Conservation (phyloP, 257 asterid genomes). For the Dorcoceras hygrometricum region DNA sequence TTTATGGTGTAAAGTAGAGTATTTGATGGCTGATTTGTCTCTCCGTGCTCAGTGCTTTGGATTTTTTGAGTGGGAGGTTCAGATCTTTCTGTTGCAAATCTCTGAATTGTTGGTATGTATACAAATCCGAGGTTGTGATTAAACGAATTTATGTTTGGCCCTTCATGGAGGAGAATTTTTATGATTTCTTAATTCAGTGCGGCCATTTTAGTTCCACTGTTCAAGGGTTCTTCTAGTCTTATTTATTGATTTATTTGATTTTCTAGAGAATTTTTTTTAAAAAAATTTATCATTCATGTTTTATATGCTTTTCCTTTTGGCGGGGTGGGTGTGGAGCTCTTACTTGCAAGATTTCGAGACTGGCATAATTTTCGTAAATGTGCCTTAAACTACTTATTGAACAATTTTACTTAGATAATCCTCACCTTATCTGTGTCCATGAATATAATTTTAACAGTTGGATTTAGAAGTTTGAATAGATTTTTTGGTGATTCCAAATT, state of each 20-base stretch:
- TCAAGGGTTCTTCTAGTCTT: not conserved
- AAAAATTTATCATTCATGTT: too few relatives aligned
- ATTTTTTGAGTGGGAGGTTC: conserved; percentile 13
- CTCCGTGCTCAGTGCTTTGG: conserved; percentile 18
- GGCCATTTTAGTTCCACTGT: not conserved
- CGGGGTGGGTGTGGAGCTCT: too few relatives aligned
- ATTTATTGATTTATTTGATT: too few relatives aligned
- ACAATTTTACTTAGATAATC: too few relatives aligned
- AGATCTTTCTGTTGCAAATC: conserved; percentile 1
- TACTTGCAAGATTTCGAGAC: not conserved
- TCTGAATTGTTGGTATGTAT: conserved; percentile 13
- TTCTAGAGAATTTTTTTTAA: too few relatives aligned
- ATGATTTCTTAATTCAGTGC: not conserved
- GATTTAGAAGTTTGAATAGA: too few relatives aligned
- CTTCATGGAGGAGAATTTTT: not conserved
- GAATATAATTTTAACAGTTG: too few relatives aligned
- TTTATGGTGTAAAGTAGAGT: not conserved
- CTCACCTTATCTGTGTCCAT: too few relatives aligned
- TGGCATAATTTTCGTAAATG: not conserved
- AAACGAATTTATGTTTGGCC: conserved; percentile 25
- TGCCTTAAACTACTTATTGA: too few relatives aligned
- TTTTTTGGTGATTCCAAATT: not conserved
- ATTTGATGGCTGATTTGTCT: conserved; percentile 27
- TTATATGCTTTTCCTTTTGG: too few relatives aligned
- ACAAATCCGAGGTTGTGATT: conserved; percentile 5